Conservation (phyloP, 176 grass and related monocot species). For the Hordeum marinum region DNA sequence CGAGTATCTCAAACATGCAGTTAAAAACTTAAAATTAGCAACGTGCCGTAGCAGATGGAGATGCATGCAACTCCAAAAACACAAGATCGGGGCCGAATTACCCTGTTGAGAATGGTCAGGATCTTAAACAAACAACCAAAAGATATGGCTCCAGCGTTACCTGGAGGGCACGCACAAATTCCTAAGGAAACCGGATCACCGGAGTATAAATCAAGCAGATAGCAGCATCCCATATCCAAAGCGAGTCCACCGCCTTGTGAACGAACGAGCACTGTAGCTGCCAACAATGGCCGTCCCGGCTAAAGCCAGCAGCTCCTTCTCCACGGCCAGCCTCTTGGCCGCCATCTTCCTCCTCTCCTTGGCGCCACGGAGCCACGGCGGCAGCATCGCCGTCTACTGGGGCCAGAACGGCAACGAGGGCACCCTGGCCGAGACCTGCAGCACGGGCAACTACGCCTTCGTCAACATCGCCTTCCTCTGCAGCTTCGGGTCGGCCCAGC, state of each 20-base stretch:
- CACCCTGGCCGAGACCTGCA: conserved; percentile 52
- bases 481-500: conserved; percentile 48
- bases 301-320: not conserved
- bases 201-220: not conserved
- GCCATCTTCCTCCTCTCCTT: conserved; percentile 10
- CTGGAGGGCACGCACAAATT: not conserved
- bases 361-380: not conserved
- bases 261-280: not conserved
- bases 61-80: too few species aligned
- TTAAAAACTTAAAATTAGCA: not conserved
- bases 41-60: not conserved
- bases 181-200: not conserved
- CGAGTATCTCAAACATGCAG: not conserved
- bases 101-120: not conserved
- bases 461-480: conserved; percentile 61
- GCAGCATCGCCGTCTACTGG: conserved; percentile 44
- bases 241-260: not conserved
- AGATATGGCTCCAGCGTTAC: not conserved
- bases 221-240: not conserved
- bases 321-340: not conserved
- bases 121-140: not conserved
- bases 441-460: conserved; percentile 48
- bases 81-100: not conserved
- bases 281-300: not conserved
- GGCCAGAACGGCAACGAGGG: conserved; percentile 58